Base-by-base conservation (phyloP, 139 green algal genomes). In the Chloropicon primus region DNA sequence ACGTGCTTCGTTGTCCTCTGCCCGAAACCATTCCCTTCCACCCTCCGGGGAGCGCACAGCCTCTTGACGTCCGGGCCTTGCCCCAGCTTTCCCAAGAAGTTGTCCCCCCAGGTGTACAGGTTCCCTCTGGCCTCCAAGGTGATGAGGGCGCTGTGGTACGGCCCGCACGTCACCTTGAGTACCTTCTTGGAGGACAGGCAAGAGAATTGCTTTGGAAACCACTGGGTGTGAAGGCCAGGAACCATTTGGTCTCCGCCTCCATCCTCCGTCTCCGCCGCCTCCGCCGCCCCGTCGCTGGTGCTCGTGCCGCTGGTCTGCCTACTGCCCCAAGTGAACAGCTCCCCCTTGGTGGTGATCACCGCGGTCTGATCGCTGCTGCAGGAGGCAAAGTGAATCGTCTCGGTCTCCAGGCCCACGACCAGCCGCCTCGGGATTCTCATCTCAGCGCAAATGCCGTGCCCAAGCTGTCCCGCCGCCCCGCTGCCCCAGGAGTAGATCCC, bases 91-190 rank as follows among this genome's bases (percentile, higher is more conserved):
- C 92, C 92, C 76, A 90, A 92, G 71, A 91, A 81, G n/a, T 93
- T 93, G 74, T 96, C 91, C 22, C 94, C 94, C 92, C 95, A 98
- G 0, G 91, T 96, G 86, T 91, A 98, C 23, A 98, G 87, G 22
- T 72, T 23, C 2, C 93, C 82, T 5, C 41, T 5, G 26, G 25
- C 89, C 1, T 83, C 82, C 21, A 80, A 54, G 1, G 88, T 85
- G 24, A 94, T 83, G 0, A 92, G 91, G 0, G 85, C 92, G 1
- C 81, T 87, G 82, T 98, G 94, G 82, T 87, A 97, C 2, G 93
- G 86, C 0, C 94, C 94, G 82, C 93, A 97, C 0, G 90, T 90
- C 25, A 97, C 86, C 78, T 92, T 83, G 3, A 80, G 0, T 21
- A 74, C 75, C 10, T 76, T 27, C 27, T 62, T 26, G 27, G 28